These are phyloP conservation scores for Avena sativa DNA, from an alignment of 176 grass and related monocot species.

Conservation along the genomic window DNA sequence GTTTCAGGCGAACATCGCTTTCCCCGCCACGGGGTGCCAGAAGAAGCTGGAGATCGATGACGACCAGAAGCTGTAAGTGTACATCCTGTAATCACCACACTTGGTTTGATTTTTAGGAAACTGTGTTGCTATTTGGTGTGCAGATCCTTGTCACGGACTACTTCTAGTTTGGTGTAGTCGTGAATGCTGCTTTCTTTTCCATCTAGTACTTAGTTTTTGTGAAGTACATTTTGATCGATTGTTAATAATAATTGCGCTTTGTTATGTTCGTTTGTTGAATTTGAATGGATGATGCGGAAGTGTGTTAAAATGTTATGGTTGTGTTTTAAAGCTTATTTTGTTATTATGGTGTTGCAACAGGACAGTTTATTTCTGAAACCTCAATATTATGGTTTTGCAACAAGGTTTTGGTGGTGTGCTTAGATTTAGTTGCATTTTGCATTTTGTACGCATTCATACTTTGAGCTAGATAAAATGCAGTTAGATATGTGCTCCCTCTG, in stretches of 20 bases:
- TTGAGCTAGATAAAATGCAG: background rate
- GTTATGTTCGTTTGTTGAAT: background rate
- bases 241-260: background rate
- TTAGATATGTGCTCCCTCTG: background rate
- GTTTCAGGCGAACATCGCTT: slow-evolving; percentile 89
- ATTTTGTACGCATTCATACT: background rate
- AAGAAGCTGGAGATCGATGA: slow-evolving; percentile 97
- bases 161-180: background rate
- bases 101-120: background rate
- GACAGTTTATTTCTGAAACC: background rate
- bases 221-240: background rate
- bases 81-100: background rate
- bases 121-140: background rate
- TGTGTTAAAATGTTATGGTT: background rate
- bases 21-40: slow-evolving; percentile 94
- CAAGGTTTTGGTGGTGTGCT: background rate
- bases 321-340: no score
- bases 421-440: background rate
- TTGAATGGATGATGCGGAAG: background rate
- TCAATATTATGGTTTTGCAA: background rate
- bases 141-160: background rate
- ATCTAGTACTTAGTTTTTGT: background rate
- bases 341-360: background rate
- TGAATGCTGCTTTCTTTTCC: background rate
- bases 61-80: slow-evolving; percentile 97